Conservation (phyloP, 495 filamentous ascomycete genomes). For the Hypoxylon crocopeplum region DNA sequence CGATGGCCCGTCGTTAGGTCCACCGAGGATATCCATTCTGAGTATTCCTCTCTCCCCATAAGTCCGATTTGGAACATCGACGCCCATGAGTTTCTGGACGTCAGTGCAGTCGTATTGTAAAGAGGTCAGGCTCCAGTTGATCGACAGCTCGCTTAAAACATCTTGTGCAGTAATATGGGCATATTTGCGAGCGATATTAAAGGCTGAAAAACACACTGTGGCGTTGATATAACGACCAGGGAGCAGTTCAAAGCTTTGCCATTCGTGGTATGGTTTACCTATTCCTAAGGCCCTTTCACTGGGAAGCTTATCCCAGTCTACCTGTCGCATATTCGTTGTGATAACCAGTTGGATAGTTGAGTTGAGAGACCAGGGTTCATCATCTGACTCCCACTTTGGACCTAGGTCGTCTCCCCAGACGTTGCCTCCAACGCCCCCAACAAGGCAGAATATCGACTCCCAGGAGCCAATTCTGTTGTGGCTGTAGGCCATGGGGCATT, state of each 20-base stretch:
- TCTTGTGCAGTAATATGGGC: neutral
- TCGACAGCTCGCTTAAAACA: neutral
- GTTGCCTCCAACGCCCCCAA: neutral
- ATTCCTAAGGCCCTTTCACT: neutral
- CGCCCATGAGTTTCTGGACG: neutral
- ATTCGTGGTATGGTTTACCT: neutral
- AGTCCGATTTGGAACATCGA: neutral
- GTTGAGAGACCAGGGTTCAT: neutral
- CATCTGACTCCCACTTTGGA: neutral
- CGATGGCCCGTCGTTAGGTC: neutral
- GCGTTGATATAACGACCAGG: neutral
- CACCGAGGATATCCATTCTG: neutral
- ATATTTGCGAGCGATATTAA: neutral
- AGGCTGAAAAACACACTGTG: slow-evolving; percentile 6
- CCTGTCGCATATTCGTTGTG: neutral
- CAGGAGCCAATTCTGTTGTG: neutral
- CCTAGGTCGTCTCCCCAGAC: neutral
- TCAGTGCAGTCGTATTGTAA: too few relatives aligned
- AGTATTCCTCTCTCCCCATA: neutral
- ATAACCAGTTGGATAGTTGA: neutral
- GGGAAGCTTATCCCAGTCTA: neutral
- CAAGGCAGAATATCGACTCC: neutral
- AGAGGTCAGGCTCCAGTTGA: neutral
- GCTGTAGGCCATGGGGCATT: neutral
- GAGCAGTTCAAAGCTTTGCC: neutral